Conservation (phyloP, 2,329 filamentous ascomycete species). For the Microdochium bolleyi region DNA sequence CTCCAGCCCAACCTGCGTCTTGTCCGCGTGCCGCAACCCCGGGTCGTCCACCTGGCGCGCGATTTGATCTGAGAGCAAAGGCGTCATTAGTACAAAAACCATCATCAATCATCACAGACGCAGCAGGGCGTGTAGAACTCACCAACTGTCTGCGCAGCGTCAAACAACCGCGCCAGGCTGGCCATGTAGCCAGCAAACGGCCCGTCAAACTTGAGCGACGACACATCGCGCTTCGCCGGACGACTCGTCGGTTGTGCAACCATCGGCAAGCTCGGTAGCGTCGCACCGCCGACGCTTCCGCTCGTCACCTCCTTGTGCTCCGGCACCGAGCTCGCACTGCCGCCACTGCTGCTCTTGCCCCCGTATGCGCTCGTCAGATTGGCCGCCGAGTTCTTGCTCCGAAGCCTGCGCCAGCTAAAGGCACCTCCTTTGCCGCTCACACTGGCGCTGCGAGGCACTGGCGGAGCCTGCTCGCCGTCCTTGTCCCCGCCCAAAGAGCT, state of each 20-base stretch:
- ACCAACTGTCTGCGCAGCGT: conserved; percentile 90
- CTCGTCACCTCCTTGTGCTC: conserved; percentile 39
- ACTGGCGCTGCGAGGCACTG: conserved; percentile 48
- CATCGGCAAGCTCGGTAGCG: conserved; percentile 64
- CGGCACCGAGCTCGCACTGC: conserved; percentile 20
- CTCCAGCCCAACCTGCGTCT: conserved; percentile 91
- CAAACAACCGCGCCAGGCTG: conserved; percentile 81
- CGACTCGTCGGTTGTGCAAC: conserved; percentile 56
- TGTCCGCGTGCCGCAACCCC: conserved; percentile 81
- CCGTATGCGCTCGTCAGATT: conserved; percentile 45
- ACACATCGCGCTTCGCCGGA: conserved; percentile 64
- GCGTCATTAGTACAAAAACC: conserved; percentile 13
- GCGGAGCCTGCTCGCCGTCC: conserved; percentile 21
- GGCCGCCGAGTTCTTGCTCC: conserved; percentile 78
- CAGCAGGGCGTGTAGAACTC: conserved; percentile 26
- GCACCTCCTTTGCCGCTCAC: conserved; percentile 68
- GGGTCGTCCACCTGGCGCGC: conserved; percentile 94
- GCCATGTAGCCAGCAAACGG: conserved; percentile 89
- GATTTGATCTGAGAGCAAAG: conserved; percentile 77
- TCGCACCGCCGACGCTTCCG: conserved; percentile 43
- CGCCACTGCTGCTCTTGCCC: conserved; percentile 29
- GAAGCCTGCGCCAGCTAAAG: conserved; percentile 82
- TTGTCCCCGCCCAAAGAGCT: conserved; percentile 32
- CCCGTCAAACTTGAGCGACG: conserved; percentile 64
- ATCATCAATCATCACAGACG: not conserved